Evolutionary conservation across 495 filamentous ascomycete species (phyloP).

Genomic region (Thozetella sp.): DNA sequence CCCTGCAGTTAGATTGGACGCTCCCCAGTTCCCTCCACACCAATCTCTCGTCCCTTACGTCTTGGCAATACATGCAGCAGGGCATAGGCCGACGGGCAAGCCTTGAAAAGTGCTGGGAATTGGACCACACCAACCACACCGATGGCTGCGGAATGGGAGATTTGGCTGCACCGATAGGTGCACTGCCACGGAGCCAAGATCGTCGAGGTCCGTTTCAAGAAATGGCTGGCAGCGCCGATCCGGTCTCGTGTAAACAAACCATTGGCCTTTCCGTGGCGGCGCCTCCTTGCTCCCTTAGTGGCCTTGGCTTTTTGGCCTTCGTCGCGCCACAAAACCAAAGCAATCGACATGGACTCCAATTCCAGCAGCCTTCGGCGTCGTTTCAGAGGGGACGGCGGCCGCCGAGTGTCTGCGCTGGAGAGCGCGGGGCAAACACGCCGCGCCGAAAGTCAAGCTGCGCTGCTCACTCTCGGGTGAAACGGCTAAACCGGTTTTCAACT

Average conservation of each 20-base stretch:
- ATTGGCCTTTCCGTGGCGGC: not conserved
- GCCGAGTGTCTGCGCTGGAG: not conserved
- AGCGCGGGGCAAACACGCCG: not conserved
- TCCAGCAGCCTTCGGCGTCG: not conserved
- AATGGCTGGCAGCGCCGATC: not conserved
- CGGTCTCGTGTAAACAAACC: conserved; percentile 3
- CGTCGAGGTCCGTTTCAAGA: not conserved
- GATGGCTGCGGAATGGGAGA: not conserved
- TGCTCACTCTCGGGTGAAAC: not conserved
- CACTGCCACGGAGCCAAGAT: not conserved
- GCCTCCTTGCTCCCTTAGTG: not conserved
- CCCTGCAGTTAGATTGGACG: too few relatives aligned
- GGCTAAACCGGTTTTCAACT: conserved; percentile 4
- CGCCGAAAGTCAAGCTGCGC: not conserved
- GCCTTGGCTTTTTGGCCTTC: not conserved
- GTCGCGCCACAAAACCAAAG: too few relatives aligned
- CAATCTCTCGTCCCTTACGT: too few relatives aligned
- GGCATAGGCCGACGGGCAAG: too few relatives aligned
- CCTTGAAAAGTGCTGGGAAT: too few relatives aligned
- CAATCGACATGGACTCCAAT: not conserved
- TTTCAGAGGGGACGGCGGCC: not conserved
- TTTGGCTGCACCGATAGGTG: not conserved
- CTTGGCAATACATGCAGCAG: too few relatives aligned
- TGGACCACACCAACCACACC: not conserved
- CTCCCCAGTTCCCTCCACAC: too few relatives aligned